phyloP scores from a whole-genome alignment of 352 stramenopile genomes.

The Pythium biforme region DNA sequence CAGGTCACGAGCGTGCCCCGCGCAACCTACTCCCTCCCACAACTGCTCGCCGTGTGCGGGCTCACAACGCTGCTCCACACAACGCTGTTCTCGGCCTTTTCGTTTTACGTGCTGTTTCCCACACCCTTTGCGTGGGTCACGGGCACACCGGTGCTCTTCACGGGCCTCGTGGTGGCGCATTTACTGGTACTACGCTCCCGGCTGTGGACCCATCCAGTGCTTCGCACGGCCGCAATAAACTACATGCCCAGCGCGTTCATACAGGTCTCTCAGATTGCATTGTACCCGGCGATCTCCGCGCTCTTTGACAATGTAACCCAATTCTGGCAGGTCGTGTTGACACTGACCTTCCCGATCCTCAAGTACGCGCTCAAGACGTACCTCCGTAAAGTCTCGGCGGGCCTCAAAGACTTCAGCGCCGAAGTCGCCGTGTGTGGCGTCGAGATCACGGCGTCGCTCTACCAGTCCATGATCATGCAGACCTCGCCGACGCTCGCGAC shows the following conservation, averaged over 20 bases:
- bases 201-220: conserved; percentile 7
- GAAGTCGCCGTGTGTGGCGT: conserved; percentile 23
- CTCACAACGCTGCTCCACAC: neutral
- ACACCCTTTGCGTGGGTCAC: conserved; percentile 10
- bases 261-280: conserved; percentile 6
- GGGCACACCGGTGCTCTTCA: neutral
- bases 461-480: conserved; percentile 27
- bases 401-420: conserved; percentile 17
- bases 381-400: neutral
- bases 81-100: neutral
- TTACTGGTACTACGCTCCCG: neutral
- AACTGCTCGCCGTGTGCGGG: neutral
- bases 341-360: conserved; percentile 14
- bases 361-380: conserved; percentile 20
- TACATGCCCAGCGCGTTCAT: conserved; percentile 7
- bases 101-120: conserved; percentile 1
- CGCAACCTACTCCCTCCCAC: conserved; percentile 9
- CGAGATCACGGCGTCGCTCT: conserved; percentile 21
- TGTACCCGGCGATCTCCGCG: conserved; percentile 19
- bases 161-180: neutral
- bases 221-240: neutral
- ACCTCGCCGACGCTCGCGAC: conserved; percentile 6
- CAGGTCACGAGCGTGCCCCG: conserved; percentile 12
- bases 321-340: conserved; percentile 8
- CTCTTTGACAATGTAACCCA: conserved; percentile 10